Conservation (phyloP, 345 rosid species). For the Ricinus communis region DNA sequence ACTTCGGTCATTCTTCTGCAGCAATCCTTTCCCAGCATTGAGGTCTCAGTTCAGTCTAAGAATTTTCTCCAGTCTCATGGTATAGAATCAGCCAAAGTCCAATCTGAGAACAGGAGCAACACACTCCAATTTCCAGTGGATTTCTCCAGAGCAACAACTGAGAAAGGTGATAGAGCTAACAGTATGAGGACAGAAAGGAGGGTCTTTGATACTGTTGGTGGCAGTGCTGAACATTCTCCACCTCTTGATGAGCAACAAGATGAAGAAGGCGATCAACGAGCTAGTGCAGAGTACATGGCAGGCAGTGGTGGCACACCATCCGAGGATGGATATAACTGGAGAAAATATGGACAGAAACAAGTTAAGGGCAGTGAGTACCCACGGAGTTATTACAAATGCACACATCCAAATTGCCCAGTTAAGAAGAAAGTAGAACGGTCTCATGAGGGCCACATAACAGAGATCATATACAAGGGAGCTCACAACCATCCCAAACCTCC, state of each 20-base stretch:
- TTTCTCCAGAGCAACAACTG: conserved; percentile 39
- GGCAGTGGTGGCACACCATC: conserved; percentile 40
- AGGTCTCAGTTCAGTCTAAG: conserved; percentile 52
- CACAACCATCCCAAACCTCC: conserved; percentile 85
- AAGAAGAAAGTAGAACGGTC: conserved; percentile 97
- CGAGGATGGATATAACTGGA: conserved; percentile 94
- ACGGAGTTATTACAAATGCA: conserved; percentile 96
- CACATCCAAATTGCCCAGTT: conserved; percentile 75
- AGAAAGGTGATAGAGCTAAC: conserved; percentile 39
- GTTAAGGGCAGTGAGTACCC: conserved; percentile 97
- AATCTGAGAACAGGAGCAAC: conserved; percentile 38
- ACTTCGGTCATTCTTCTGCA: conserved; percentile 30
- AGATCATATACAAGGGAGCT: conserved; percentile 90
- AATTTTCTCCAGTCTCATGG: conserved; percentile 45
- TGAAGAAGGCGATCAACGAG: conserved; percentile 70
- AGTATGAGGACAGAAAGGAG: conserved; percentile 35
- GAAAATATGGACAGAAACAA: conserved; percentile 95
- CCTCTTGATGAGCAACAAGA: conserved; percentile 66
- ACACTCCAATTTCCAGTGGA: conserved; percentile 39
- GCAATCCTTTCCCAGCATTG: conserved; percentile 47
- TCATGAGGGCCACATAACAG: conserved; percentile 92
- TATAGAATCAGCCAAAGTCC: conserved; percentile 36
- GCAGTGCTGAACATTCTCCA: conserved; percentile 47
- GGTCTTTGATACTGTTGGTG: conserved; percentile 38
- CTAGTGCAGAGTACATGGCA: conserved; percentile 32